These are phyloP conservation scores for Prunella vulgaris DNA, from an alignment of 257 asterid genomes.

Conservation along the genomic window DNA sequence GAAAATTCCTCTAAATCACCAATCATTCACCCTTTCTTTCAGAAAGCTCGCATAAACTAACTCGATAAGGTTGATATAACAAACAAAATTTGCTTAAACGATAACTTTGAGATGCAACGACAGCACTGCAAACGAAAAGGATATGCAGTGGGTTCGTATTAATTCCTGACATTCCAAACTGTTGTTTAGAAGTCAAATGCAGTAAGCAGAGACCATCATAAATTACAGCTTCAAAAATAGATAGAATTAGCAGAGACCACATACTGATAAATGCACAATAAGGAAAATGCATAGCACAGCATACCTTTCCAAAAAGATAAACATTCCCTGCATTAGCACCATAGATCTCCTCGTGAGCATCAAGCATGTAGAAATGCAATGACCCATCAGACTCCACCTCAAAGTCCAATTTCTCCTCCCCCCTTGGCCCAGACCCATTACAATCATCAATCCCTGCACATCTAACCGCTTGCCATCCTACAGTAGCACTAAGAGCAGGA, in stretches of 20 bases:
- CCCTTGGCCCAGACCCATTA: conserved; percentile 22
- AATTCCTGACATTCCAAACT: neutral
- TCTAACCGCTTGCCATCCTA: conserved; percentile 67
- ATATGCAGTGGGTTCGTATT: neutral
- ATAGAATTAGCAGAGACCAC: conserved; percentile 2
- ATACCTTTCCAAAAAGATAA: conserved; percentile 95
- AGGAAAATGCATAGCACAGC: neutral
- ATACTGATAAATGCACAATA: conserved; percentile 5
- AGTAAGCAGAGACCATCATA: neutral
- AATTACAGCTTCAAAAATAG: neutral
- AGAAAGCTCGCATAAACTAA: neutral
- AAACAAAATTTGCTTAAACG: neutral
- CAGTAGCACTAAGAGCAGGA: conserved; percentile 65
- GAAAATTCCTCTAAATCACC: neutral
- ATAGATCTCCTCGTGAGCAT: conserved; percentile 78
- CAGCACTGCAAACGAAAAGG: neutral
- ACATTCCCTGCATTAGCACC: conserved; percentile 73
- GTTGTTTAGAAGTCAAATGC: neutral
- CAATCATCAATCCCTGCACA: conserved; percentile 42
- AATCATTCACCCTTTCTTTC: neutral
- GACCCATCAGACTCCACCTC: conserved; percentile 75
- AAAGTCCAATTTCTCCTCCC: conserved; percentile 59
- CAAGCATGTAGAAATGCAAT: conserved; percentile 80
- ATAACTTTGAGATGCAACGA: neutral
- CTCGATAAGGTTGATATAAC: neutral